Percentiles rank a stretch among this genome's conserved stretches.
Conservation (phyloP, 164 flowering plant genomes). For the Vitis vinifera region ASM3070453v1 NC_081814.1:2102501-2103000, state of each 20-base stretch:
- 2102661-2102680: constrained; percentile 92
- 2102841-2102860: not conserved
- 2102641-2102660: constrained; percentile 87
- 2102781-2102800: constrained; percentile 79
- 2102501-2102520: too few relatives aligned
- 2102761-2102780: constrained; percentile 67
- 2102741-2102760: constrained; percentile 75
- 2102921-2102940: not conserved
- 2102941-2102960: not conserved
- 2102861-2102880: not conserved
- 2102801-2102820: constrained; percentile 46
- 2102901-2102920: not conserved
- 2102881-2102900: not conserved
- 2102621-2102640: not conserved
- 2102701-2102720: constrained; percentile 78
- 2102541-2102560: too few relatives aligned
- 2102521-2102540: too few relatives aligned
- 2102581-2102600: not conserved
- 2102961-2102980: too few relatives aligned
- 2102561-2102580: too few relatives aligned
- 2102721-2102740: constrained; percentile 85
- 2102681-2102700: constrained; percentile 83
- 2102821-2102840: not conserved
- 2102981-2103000: too few relatives aligned
- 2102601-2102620: not conserved